These are phyloP conservation scores for Pezicula carpinea DNA, from an alignment of 2,329 filamentous ascomycete species.

Conservation along the genomic window DNA sequence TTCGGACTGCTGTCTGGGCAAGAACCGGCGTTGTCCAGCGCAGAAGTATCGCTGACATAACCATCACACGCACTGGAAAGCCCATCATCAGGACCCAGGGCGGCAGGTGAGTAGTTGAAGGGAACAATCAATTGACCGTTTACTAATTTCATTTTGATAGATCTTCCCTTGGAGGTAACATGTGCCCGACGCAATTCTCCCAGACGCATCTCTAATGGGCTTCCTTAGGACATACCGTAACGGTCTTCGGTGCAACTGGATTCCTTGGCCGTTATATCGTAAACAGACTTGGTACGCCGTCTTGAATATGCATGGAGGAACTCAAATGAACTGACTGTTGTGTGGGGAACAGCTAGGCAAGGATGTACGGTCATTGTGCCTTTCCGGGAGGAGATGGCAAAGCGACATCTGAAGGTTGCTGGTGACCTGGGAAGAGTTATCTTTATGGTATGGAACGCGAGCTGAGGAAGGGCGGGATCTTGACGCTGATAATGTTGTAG, in stretches of 20 bases:
- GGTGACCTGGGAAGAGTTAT: constrained; percentile 87
- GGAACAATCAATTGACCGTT: constrained; percentile 10
- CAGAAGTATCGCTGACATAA: constrained; percentile 69
- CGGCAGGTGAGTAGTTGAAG: constrained; percentile 65
- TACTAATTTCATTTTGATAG: constrained; percentile 41
- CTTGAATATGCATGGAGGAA: constrained; percentile 1
- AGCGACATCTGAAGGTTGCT: constrained; percentile 93
- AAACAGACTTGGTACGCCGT: constrained; percentile 71
- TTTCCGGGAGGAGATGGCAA: constrained; percentile 95
- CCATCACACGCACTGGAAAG: constrained; percentile 94
- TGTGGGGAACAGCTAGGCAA: constrained; percentile 63
- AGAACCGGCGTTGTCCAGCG: constrained; percentile 40
- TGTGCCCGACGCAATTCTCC: constrained; percentile 1
- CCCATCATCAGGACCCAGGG: constrained; percentile 85
- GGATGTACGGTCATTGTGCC: constrained; percentile 94
- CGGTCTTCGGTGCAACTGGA: constrained; percentile 95
- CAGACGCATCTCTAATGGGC: constrained; percentile 14
- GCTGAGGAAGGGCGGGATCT: not conserved
- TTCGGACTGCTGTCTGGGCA: constrained; percentile 52
- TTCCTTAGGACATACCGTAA: constrained; percentile 79
- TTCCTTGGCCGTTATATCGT: constrained; percentile 97
- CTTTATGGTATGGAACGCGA: constrained; percentile 59
- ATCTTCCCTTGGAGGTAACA: constrained; percentile 78
- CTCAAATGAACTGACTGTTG: constrained; percentile 16
- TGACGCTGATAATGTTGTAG: constrained; percentile 35